Base-by-base conservation (phyloP, 768 basidiomycete genomes). In the Strobilomyces confusus region DNA sequence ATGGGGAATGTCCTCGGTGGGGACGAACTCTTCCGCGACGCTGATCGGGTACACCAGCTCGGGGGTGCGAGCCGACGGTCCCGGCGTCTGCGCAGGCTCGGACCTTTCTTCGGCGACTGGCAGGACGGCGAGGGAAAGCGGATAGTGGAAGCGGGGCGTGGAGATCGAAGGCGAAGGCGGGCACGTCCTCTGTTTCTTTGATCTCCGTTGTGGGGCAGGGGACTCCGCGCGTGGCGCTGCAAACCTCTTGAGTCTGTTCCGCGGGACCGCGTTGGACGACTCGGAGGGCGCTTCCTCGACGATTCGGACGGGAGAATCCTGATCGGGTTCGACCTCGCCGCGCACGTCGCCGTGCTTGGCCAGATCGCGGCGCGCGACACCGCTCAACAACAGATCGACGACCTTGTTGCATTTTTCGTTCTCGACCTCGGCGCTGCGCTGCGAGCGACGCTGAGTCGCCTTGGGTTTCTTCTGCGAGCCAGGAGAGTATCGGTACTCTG, bases 401-500 rank as follows among this genome's bases (percentile, higher is more conserved):
- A 77, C 58, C 38, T 59, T 64, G 52, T 70, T 67, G 55, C 75
- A 80, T 46, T 71, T 74, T 50, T 66, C 72, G 49, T 63, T 64
- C 40, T 77, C 76, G 17, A 61, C 63, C 33, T 68, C 63, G 50
- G 63, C 58, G 41, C 63, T 66, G 41, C 62, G 69, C 51, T 58
- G 64, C 32, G 50, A 55, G 55, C 72, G 77, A 57, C 73, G 73
- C 76, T 60, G 65, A 25, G 56, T 5, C 14, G 38, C 53, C 51
- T 63, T 68, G 33, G 55, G 30, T 38, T 59, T 68, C 45, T 62
- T 65, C 49, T 70, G 71, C 23, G 63, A 64, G 12, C 64, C 64
- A n/a, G 86, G 85, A 26, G 76, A 74, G 57, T 84, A 87, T 64
- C 80, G 82, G 69, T 86, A 87, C 55, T 78, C 72, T 3, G 87